Percentiles rank a stretch among this genome's conserved stretches.
These are phyloP conservation scores for Fraxinus platypoda DNA, from an alignment of 305 asterid genomes.

Conservation along the genomic window DNA sequence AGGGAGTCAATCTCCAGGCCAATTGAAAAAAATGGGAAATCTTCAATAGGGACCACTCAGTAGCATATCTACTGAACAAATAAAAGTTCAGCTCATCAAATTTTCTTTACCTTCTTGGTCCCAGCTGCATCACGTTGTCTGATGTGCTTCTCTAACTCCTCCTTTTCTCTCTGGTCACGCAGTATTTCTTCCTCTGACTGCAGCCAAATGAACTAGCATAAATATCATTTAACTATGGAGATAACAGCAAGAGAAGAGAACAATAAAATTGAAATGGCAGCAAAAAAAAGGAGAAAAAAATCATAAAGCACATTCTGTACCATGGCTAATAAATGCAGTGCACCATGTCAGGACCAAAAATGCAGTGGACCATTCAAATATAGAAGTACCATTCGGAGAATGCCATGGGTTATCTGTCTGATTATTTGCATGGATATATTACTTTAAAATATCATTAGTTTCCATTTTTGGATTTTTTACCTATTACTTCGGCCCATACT, in stretches of 20 bases:
- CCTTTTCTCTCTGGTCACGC: slow-evolving; percentile 84
- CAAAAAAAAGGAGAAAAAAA: neutral
- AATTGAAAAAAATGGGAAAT: slow-evolving; percentile 5
- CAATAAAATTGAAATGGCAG: neutral
- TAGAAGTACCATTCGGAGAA: slow-evolving; percentile 1
- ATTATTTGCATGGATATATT: slow-evolving; percentile 7
- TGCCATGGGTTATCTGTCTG: neutral
- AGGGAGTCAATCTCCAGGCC: slow-evolving; percentile 12
- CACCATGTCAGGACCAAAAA: slow-evolving; percentile 4
- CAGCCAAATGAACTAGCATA: slow-evolving; percentile 12
- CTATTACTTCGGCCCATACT: neutral
- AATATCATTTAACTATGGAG: slow-evolving; percentile 8
- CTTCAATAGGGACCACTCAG: neutral
- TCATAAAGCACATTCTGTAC: slow-evolving; percentile 2
- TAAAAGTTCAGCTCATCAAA: slow-evolving; percentile 14
- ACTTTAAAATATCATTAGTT: neutral
- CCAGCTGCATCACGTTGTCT: slow-evolving; percentile 85
- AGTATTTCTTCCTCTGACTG: slow-evolving; percentile 92
- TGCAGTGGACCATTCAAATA: neutral
- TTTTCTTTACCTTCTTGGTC: slow-evolving; percentile 68
- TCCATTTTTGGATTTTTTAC: neutral
- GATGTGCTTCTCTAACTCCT: slow-evolving; percentile 74
- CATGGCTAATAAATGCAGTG: neutral
- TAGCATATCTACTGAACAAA: slow-evolving; percentile 10
- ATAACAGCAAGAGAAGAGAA: neutral